Evolutionary conservation across 495 filamentous ascomycete species (phyloP).

Genomic region (Penicillium samsonianum): DNA sequence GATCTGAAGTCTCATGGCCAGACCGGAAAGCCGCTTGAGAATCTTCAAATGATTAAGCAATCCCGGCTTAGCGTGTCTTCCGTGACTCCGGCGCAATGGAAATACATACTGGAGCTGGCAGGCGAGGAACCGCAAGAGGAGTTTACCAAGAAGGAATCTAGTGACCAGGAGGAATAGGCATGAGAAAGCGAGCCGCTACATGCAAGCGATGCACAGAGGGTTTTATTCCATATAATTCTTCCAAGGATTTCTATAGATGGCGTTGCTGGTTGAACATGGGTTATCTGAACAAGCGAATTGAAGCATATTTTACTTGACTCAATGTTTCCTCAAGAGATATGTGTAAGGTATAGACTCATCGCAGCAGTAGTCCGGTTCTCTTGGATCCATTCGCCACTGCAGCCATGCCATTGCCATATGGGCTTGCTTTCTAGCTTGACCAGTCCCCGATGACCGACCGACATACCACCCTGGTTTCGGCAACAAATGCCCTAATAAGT

Average conservation of each 20-base stretch:
- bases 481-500: no score
- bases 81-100: slow-evolving; percentile 74
- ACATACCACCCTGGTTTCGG: background rate
- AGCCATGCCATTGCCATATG: background rate
- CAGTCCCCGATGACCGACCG: background rate
- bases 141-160: slow-evolving; percentile 17
- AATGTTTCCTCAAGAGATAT: background rate
- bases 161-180: slow-evolving; percentile 13
- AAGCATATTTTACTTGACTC: slow-evolving; percentile 1
- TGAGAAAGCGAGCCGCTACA: background rate
- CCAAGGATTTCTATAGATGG: slow-evolving; percentile 1
- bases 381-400: background rate
- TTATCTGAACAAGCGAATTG: slow-evolving; percentile 11
- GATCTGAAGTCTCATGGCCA: slow-evolving; percentile 66
- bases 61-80: slow-evolving; percentile 80
- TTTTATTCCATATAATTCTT: background rate
- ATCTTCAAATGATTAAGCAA: slow-evolving; percentile 81
- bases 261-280: slow-evolving; percentile 13
- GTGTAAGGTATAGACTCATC: background rate
- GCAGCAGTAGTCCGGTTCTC: background rate
- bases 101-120: slow-evolving; percentile 64
- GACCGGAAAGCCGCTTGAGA: slow-evolving; percentile 64
- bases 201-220: slow-evolving; percentile 6
- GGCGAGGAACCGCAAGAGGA: slow-evolving; percentile 25
- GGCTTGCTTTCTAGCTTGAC: background rate